Evolutionary conservation across 2,329 filamentous ascomycete species (phyloP).

Genomic region (Paracoccidioides brasiliensis): DNA sequence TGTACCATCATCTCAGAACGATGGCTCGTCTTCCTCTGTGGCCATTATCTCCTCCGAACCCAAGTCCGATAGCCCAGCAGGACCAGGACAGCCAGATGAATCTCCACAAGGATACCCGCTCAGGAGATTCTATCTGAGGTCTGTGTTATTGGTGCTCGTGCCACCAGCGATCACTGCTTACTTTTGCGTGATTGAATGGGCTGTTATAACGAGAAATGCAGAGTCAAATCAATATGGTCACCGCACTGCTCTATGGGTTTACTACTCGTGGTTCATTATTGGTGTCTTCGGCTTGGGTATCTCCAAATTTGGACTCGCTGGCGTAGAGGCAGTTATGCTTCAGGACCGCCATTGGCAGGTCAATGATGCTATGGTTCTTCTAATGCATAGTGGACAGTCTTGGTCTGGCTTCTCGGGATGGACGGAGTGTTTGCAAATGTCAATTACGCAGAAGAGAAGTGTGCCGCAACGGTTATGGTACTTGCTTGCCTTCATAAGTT

Average conservation of each 20-base stretch:
- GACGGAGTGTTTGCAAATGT: neutral
- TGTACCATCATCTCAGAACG: neutral
- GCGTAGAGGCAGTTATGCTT: constrained; percentile 6
- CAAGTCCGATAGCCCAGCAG: neutral
- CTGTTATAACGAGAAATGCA: neutral
- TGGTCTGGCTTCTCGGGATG: neutral
- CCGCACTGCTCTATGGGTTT: constrained; percentile 2
- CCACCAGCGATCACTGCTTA: neutral
- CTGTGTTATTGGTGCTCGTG: neutral
- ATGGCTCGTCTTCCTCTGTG: neutral
- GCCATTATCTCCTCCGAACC: neutral
- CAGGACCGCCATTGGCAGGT: constrained; percentile 3
- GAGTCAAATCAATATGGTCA: constrained; percentile 1
- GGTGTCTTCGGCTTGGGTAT: constrained; percentile 6
- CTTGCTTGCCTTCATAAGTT: neutral
- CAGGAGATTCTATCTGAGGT: neutral
- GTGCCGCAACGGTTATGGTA: neutral
- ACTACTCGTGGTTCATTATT: constrained; percentile 7
- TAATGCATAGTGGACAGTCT: constrained; percentile 2
- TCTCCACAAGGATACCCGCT: neutral
- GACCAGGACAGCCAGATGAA: neutral
- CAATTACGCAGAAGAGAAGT: neutral
- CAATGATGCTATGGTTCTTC: constrained; percentile 1
- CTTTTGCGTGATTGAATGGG: neutral
- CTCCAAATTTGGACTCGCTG: constrained; percentile 3